Evolutionary conservation across 768 basidiomycete species (phyloP).

Genomic region (Suillus alpinus): DNA sequence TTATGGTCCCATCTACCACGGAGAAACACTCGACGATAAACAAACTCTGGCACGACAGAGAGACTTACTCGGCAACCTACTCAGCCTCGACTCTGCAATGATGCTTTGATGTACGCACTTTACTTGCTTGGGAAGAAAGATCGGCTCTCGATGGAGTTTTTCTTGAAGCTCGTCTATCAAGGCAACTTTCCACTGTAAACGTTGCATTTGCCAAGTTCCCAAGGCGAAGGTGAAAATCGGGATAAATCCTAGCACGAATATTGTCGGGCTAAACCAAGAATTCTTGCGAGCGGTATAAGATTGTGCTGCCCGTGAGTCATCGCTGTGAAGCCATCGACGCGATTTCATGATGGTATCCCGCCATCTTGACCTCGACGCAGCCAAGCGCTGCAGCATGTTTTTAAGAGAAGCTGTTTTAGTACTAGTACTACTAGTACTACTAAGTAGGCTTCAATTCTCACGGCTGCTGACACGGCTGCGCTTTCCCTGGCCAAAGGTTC

Average conservation of each 20-base stretch:
- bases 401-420: background rate
- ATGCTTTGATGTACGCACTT: slow-evolving; percentile 56
- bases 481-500: background rate
- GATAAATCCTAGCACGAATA: slow-evolving; percentile 77
- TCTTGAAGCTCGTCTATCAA: slow-evolving; percentile 93
- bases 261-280: slow-evolving; percentile 64
- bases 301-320: slow-evolving; percentile 30
- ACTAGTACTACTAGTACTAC: background rate
- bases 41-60: slow-evolving; percentile 80
- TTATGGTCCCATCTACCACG: slow-evolving; percentile 77
- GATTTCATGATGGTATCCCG: slow-evolving; percentile 5
- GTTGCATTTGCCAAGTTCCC: slow-evolving; percentile 91
- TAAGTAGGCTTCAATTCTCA: background rate
- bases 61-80: slow-evolving; percentile 41
- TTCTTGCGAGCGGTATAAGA: slow-evolving; percentile 58
- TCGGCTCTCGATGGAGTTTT: slow-evolving; percentile 77
- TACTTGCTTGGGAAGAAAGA: slow-evolving; percentile 77
- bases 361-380: slow-evolving; percentile 11
- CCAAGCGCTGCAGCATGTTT: background rate
- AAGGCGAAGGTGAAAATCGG: slow-evolving; percentile 89
- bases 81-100: slow-evolving; percentile 15
- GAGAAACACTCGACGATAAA: slow-evolving; percentile 80
- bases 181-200: slow-evolving; percentile 91
- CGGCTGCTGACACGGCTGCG: background rate
- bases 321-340: slow-evolving; percentile 16